Base-by-base conservation (phyloP, 768 basidiomycete species). In the Trametopsis cervina region DNA sequence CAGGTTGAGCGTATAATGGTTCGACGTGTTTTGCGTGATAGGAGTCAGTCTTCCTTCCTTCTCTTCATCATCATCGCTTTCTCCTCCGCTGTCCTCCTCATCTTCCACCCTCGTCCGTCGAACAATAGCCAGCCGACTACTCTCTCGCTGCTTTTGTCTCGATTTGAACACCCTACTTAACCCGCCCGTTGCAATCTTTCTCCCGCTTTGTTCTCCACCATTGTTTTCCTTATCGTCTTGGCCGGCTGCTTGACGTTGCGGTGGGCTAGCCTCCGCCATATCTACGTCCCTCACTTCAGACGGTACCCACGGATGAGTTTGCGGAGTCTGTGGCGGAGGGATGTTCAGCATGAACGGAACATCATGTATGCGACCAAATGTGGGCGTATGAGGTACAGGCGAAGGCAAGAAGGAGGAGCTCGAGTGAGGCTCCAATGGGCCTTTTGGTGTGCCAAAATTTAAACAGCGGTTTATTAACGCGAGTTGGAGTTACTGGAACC, bases 1-100 rank as follows among this genome's bases (percentile, higher is more conserved):
- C 69, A 91, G 72, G 66, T 91, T 89, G 50, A 91, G 73, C 2
- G 89, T 90, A 63, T 89, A 91, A 58, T 89, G 87, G 60, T 88
- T 81, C 40, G 83, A 81, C 27, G 76, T 85, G 51, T 73, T 81
- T 51, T 70, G 75, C 21, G 75, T 71, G 47, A 74, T 52, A 52
- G 71, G 68, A 4, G 60, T 60, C 24, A 66, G 42, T 27, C 10
- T 42, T n/a, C 53, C 57, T 26, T 57, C 58, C 45, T 62, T 56
- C 29, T 33, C 29, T 15, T 62, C 67, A 43, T 65, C 65, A 39
- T 68, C 70, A 40, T 80, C 77, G 41, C 78, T 77, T 44, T 75
- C 78, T 43, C 64, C 69, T 25, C 70, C 69, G 7, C 60, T 63
- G 17, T 58, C 57, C 37, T 63, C 59, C 24, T 58, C 60, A 23